A percentile compares a stretch with the other conserved stretches of the same genome.
These are phyloP conservation scores for Rhazya stricta DNA, from an alignment of 257 asterid species.

Conservation along the genomic window DNA sequence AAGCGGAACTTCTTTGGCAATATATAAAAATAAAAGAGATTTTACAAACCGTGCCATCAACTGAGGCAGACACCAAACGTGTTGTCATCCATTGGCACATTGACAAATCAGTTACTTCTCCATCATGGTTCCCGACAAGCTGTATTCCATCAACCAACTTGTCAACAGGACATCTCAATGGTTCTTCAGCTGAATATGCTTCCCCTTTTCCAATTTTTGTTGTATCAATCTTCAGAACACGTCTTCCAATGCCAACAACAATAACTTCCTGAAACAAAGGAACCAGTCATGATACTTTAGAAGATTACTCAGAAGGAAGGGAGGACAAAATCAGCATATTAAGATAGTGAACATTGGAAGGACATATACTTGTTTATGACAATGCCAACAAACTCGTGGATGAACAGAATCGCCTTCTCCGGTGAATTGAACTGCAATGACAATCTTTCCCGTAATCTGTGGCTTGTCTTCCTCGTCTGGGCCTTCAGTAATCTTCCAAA, in stretches of 20 bases:
- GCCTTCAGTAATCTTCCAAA: constrained; percentile 94
- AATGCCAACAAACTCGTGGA: constrained; percentile 99
- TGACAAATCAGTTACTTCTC: constrained; percentile 91
- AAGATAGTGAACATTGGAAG: constrained; percentile 9
- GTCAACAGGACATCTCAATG: constrained; percentile 68
- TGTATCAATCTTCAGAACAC: constrained; percentile 73
- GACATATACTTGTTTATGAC: constrained; percentile 80
- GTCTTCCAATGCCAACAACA: constrained; percentile 82
- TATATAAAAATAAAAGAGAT: neutral
- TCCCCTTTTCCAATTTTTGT: constrained; percentile 87
- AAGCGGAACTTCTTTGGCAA: neutral
- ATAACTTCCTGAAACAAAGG: constrained; percentile 70
- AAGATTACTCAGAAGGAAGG: neutral
- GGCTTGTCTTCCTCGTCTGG: constrained; percentile 94
- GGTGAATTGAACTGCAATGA: constrained; percentile 72
- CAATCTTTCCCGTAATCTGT: constrained; percentile 72
- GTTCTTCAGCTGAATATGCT: constrained; percentile 78
- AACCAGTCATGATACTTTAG: constrained; percentile 9
- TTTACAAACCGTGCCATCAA: constrained; percentile 87
- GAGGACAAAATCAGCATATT: neutral
- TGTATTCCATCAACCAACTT: constrained; percentile 85
- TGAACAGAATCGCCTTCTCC: constrained; percentile 84
- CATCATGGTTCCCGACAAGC: constrained; percentile 93
- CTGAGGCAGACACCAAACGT: constrained; percentile 91
- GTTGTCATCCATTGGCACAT: constrained; percentile 99